These are phyloP conservation scores for Paracoccidioides brasiliensis DNA, from an alignment of 2,329 filamentous ascomycete genomes.

Conservation along the genomic window DNA sequence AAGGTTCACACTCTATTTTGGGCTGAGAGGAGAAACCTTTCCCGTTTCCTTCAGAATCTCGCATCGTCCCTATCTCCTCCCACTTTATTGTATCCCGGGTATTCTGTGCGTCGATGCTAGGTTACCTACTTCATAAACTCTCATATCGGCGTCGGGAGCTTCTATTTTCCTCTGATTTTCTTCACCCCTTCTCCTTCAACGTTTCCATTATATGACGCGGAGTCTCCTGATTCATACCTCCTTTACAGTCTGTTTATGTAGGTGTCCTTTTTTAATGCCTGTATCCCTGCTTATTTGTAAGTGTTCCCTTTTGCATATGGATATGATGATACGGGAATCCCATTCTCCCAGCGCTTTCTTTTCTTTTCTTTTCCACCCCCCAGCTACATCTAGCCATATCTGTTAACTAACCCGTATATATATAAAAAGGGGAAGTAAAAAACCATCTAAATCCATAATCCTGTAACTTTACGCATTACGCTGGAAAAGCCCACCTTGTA, in stretches of 20 bases:
- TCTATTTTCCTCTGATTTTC: background rate
- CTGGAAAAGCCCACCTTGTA: too few species aligned
- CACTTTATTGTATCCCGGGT: background rate
- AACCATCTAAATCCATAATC: background rate
- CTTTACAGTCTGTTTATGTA: background rate
- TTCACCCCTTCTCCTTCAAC: background rate
- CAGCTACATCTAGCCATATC: background rate
- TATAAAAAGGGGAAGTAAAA: background rate
- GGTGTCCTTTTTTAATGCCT: background rate
- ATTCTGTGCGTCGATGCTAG: background rate
- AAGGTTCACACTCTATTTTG: background rate
- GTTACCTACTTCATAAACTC: background rate
- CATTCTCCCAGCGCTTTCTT: background rate
- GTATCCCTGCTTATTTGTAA: background rate
- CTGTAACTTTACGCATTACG: background rate
- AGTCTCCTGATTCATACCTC: background rate
- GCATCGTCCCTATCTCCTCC: background rate
- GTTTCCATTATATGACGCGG: background rate
- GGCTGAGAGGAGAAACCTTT: background rate
- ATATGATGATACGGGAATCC: background rate
- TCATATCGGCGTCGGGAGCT: background rate
- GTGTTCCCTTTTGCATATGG: background rate
- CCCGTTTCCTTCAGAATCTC: background rate
- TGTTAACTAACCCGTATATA: background rate
- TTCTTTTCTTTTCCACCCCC: background rate